Percentiles rank a stretch among this genome's conserved stretches.
Conservation (phyloP, 129 eudicot genomes). For the Flaveria ramosissima region DNA sequence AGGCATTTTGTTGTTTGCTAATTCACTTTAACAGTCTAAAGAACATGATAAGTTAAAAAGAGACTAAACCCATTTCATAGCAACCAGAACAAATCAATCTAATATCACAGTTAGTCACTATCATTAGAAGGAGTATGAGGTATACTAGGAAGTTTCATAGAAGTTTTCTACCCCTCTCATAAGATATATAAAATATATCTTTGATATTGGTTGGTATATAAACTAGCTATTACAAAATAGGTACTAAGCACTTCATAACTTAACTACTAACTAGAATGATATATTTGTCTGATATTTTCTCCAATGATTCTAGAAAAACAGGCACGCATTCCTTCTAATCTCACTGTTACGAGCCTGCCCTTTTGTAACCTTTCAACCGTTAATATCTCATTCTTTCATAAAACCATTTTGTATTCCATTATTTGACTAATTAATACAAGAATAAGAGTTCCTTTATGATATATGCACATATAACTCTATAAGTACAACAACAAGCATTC, state of each 20-base stretch:
- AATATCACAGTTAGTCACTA: background rate
- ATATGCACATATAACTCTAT: background rate
- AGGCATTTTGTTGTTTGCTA: background rate
- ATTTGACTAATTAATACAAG: background rate
- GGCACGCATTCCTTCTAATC: background rate
- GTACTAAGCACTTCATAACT: background rate
- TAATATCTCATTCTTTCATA: background rate
- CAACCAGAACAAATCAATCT: background rate
- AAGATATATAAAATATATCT: background rate
- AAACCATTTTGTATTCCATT: background rate
- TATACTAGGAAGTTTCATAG: background rate
- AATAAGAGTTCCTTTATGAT: background rate
- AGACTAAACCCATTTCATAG: background rate
- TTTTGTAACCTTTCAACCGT: too few relatives aligned
- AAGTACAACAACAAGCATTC: background rate
- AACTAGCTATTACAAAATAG: background rate
- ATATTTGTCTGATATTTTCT: background rate
- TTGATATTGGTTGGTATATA: background rate
- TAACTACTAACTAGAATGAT: background rate
- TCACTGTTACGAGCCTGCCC: background rate
- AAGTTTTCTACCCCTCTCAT: too few relatives aligned
- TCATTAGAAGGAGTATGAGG: too few relatives aligned
- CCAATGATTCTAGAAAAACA: background rate
- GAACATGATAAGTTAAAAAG: background rate
- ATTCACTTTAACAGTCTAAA: background rate